phyloP scores from a whole-genome alignment of 805 yeast genomes.

The Debaryomyces hansenii region DNA sequence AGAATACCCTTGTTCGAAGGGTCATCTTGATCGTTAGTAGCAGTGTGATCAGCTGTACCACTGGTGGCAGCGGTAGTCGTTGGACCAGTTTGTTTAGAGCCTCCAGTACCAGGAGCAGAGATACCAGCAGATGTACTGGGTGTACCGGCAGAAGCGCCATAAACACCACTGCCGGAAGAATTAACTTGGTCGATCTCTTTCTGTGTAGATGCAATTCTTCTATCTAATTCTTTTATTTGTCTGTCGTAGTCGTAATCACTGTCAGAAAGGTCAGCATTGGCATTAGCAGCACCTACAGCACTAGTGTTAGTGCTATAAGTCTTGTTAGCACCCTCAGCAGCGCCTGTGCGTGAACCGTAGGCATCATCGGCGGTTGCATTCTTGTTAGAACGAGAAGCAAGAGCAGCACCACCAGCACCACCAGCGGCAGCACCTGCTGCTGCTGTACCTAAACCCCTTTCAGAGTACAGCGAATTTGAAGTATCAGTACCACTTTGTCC shows the following conservation, averaged over 20 bases:
- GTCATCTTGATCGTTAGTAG: conserved; percentile 3
- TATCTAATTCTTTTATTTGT: conserved; percentile 23
- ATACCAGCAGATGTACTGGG: background rate
- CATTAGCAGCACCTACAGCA: background rate
- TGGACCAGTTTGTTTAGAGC: background rate
- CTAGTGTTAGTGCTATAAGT: background rate
- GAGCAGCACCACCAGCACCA: conserved; percentile 9
- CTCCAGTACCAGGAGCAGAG: background rate
- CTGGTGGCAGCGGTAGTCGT: background rate
- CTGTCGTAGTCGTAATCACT: conserved; percentile 17
- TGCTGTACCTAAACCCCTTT: background rate
- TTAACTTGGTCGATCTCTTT: conserved; percentile 14
- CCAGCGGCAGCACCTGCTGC: conserved; percentile 2
- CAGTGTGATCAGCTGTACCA: background rate
- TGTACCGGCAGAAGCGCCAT: background rate
- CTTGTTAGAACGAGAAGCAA: conserved; percentile 3
- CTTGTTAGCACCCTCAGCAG: conserved; percentile 6
- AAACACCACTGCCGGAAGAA: background rate
- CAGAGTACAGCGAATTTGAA: conserved; percentile 2
- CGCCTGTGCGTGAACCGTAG: conserved; percentile 4
- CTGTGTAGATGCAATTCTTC: conserved; percentile 24
- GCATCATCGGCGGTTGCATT: background rate
- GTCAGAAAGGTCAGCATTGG: background rate
- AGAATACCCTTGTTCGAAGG: background rate
- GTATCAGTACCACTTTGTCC: conserved; percentile 3